phyloP scores from a whole-genome alignment of 805 yeast genomes.

The Teunomyces funiuensis region DNA sequence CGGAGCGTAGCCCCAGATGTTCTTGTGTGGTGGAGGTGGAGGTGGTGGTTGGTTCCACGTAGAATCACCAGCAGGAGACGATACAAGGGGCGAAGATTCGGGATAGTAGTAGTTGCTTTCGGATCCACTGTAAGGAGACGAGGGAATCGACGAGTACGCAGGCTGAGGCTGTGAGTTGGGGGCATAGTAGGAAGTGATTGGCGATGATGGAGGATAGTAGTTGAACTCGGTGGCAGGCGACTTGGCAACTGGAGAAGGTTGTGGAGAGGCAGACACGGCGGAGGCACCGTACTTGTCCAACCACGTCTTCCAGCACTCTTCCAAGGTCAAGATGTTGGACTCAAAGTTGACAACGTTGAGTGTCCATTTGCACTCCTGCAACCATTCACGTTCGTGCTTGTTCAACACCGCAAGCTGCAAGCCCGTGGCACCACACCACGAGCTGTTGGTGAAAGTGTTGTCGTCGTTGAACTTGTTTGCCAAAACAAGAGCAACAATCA shows the following conservation, averaged over 20 bases:
- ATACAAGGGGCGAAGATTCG: constrained; percentile 21
- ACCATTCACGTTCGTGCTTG: constrained; percentile 69
- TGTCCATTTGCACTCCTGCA: constrained; percentile 58
- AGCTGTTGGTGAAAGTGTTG: constrained; percentile 90
- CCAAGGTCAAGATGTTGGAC: constrained; percentile 38
- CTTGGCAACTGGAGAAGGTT: constrained; percentile 18
- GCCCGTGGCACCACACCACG: constrained; percentile 97
- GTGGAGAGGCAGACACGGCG: constrained; percentile 1
- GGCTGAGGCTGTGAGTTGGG: neutral
- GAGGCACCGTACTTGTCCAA: constrained; percentile 27
- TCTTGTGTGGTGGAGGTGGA: constrained; percentile 6
- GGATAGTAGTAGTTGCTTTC: constrained; percentile 16
- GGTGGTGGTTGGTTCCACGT: constrained; percentile 8
- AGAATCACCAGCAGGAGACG: constrained; percentile 21
- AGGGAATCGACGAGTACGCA: constrained; percentile 2
- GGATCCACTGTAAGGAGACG: constrained; percentile 2
- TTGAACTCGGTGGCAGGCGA: constrained; percentile 10
- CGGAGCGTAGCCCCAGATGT: constrained; percentile 27
- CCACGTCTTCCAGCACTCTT: constrained; percentile 48
- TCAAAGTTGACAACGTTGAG: constrained; percentile 44
- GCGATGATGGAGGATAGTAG: constrained; percentile 23
- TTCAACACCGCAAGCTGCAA: constrained; percentile 62
- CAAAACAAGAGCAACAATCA: constrained; percentile 70
- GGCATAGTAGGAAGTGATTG: constrained; percentile 21
- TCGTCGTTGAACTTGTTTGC: constrained; percentile 96